Percentiles rank a stretch among this genome's conserved stretches.
Conservation (phyloP, 192 early-diverging fungal genomes). For the Backusella parvicylindrica region DNA sequence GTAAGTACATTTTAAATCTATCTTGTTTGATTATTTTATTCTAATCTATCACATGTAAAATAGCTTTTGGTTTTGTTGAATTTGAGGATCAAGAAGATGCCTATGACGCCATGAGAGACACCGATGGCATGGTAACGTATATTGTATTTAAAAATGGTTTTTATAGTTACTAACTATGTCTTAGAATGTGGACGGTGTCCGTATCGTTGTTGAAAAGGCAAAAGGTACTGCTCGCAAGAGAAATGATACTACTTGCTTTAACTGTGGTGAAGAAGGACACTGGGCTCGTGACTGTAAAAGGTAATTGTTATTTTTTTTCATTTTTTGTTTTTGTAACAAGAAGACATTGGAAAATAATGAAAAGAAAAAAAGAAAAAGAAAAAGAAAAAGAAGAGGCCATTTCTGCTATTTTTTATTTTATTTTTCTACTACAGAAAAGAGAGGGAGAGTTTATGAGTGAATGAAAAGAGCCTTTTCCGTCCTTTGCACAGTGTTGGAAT, state of each 20-base stretch:
- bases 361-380: not conserved
- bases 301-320: not conserved
- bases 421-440: conserved; percentile 1
- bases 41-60: not conserved
- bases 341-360: not conserved
- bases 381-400: not conserved
- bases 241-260: conserved; percentile 20
- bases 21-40: not conserved
- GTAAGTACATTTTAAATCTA: not conserved
- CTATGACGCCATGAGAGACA: conserved; percentile 32
- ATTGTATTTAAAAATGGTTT: no score
- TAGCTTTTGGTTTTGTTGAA: conserved; percentile 52
- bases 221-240: conserved; percentile 16
- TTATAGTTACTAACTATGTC: not conserved
- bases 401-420: not conserved
- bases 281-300: conserved; percentile 21
- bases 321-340: not conserved
- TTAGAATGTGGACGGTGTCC: conserved; percentile 17
- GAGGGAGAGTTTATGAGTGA: not conserved
- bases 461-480: not conserved
- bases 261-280: conserved; percentile 22
- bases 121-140: conserved; percentile 22
- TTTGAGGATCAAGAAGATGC: conserved; percentile 48
- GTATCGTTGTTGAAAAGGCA: conserved; percentile 26
- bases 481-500: conserved; percentile 2